Conservation (phyloP, 805 yeast genomes). For the Brettanomyces anomalus region DNA sequence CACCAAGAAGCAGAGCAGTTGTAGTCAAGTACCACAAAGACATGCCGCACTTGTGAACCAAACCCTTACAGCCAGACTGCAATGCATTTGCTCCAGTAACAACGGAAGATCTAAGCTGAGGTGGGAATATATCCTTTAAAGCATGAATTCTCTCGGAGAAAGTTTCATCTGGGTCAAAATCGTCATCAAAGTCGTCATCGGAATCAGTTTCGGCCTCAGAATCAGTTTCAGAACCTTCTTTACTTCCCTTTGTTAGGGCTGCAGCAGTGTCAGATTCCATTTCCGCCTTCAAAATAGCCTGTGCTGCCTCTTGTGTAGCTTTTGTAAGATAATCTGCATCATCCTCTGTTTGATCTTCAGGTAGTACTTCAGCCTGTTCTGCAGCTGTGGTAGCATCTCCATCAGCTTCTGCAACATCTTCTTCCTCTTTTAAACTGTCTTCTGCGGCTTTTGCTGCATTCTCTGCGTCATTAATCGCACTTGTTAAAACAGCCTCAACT, state of each 20-base stretch:
- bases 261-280: conserved; percentile 26
- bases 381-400: neutral
- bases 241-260: conserved; percentile 20
- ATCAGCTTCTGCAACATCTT: neutral
- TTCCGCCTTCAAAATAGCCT: conserved; percentile 16
- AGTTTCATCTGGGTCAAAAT: conserved; percentile 70
- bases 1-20: conserved; percentile 77
- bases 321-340: neutral
- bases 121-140: conserved; percentile 84
- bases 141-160: conserved; percentile 82
- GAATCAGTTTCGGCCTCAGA: conserved; percentile 13
- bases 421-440: neutral
- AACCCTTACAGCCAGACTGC: conserved; percentile 33
- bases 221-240: conserved; percentile 28
- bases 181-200: conserved; percentile 61
- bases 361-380: neutral
- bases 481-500: conserved; percentile 1
- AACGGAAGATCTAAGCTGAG: conserved; percentile 61
- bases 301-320: conserved; percentile 3
- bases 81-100: conserved; percentile 18
- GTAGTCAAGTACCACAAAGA: conserved; percentile 82
- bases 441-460: conserved; percentile 14
- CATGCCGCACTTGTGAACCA: conserved; percentile 57
- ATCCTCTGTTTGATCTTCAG: neutral
- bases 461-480: conserved; percentile 3